Evolutionary conservation across 164 flowering plant species (phyloP).

Genomic region (Umbellularia californica): DNA sequence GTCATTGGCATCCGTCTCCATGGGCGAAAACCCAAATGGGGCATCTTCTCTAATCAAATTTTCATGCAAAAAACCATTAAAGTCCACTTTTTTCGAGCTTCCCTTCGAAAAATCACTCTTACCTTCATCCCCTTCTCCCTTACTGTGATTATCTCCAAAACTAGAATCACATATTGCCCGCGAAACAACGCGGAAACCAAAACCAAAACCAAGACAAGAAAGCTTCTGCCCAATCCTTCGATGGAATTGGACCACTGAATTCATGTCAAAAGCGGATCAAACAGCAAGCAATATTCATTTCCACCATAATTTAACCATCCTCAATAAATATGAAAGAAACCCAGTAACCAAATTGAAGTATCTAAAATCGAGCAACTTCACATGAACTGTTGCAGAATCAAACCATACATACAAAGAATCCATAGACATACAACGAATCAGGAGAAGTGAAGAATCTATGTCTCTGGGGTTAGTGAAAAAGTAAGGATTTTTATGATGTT

Average conservation of each 20-base stretch:
- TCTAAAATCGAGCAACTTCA: background rate
- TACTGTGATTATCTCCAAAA: background rate
- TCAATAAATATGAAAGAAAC: background rate
- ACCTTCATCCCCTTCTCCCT: background rate
- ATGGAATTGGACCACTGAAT: slow-evolving; percentile 3
- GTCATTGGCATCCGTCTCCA: slow-evolving; percentile 5
- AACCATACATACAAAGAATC: background rate
- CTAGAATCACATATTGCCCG: slow-evolving; percentile 10
- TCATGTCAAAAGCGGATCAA: slow-evolving; percentile 17
- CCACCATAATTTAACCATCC: background rate
- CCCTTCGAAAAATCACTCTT: background rate
- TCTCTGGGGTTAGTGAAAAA: no score
- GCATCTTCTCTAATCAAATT: background rate
- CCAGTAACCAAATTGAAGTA: background rate
- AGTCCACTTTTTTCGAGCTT: slow-evolving; percentile 11
- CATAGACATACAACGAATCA: no score
- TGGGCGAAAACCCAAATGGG: background rate
- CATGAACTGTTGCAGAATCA: background rate
- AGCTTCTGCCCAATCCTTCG: slow-evolving; percentile 1
- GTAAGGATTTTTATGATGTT: no score
- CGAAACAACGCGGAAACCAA: background rate
- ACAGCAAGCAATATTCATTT: slow-evolving; percentile 6
- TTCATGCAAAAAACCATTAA: slow-evolving; percentile 8
- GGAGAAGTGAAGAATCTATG: no score
- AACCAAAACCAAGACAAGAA: background rate